Evolutionary conservation across 345 rosid genomes (phyloP).

Genomic region (Eutrema yunnanense): DNA sequence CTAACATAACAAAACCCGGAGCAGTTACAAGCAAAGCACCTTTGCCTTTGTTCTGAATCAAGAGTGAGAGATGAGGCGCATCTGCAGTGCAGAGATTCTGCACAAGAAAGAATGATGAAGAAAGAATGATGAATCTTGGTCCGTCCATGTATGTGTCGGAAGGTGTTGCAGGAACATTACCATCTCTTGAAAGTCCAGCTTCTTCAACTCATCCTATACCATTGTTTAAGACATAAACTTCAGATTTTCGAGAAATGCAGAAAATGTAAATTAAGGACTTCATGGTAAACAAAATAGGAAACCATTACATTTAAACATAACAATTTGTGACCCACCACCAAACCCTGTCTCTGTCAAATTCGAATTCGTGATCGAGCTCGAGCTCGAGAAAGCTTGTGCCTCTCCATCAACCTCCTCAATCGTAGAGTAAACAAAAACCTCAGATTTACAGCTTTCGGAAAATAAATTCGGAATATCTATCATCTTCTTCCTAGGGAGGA

Average conservation of each 20-base stretch:
- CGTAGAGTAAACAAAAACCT: background rate
- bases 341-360: conserved; percentile 14
- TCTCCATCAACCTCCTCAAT: conserved; percentile 27
- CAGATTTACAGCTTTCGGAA: background rate
- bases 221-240: no score
- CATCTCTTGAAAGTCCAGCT: no score
- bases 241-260: no score
- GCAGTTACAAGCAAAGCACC: conserved; percentile 42
- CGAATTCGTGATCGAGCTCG: conserved; percentile 21
- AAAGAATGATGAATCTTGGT: conserved; percentile 26
- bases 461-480: background rate
- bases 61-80: conserved; percentile 58
- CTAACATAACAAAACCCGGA: conserved; percentile 44
- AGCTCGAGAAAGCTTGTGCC: background rate
- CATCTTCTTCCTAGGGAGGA: background rate
- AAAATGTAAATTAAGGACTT: no score
- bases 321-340: background rate
- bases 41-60: conserved; percentile 65
- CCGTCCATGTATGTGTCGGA: no score
- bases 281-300: no score
- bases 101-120: background rate
- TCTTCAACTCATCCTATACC: conserved; percentile 19
- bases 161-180: no score
- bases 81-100: conserved; percentile 31
- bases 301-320: no score